phyloP scores from a whole-genome alignment of 2,329 filamentous ascomycete genomes.

The Ophiocordyceps polyrhachis-furcata region DNA sequence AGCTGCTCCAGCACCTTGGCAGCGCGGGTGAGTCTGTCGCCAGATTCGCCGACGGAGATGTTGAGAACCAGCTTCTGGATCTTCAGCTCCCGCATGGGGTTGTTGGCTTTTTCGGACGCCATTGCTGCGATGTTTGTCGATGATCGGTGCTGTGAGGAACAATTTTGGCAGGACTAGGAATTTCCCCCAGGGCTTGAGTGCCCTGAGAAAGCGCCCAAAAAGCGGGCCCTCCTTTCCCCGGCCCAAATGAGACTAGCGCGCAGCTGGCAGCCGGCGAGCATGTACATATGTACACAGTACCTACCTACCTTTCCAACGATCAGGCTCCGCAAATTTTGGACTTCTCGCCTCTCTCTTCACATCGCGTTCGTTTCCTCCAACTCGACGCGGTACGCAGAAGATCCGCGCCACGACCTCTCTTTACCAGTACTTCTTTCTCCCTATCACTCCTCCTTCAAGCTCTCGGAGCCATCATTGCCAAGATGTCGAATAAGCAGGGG shows the following conservation, averaged over 20 bases:
- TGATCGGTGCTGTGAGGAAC: slow-evolving; percentile 7
- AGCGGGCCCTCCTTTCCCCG: slow-evolving; percentile 7
- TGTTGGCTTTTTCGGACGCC: slow-evolving; percentile 67
- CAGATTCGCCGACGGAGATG: slow-evolving; percentile 99
- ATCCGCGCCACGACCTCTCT: slow-evolving; percentile 17
- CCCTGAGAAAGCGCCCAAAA: slow-evolving; percentile 15
- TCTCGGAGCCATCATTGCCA: slow-evolving; percentile 9
- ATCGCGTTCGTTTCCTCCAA: slow-evolving; percentile 22
- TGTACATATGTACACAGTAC: background rate
- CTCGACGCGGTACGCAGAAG: slow-evolving; percentile 19
- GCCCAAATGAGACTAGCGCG: slow-evolving; percentile 9
- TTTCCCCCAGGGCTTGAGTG: slow-evolving; percentile 20
- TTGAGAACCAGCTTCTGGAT: slow-evolving; percentile 99
- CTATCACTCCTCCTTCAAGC: slow-evolving; percentile 6
- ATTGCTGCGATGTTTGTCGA: slow-evolving; percentile 21
- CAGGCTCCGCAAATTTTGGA: slow-evolving; percentile 28
- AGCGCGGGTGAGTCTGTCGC: slow-evolving; percentile 99
- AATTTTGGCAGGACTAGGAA: slow-evolving; percentile 15
- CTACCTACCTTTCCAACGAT: slow-evolving; percentile 2
- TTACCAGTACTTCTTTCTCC: slow-evolving; percentile 21
- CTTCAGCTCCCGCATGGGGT: slow-evolving; percentile 99
- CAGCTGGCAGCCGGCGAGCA: background rate
- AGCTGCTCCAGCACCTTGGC: slow-evolving; percentile 99
- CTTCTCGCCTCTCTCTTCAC: slow-evolving; percentile 19
- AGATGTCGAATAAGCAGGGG: slow-evolving; percentile 63